These are phyloP conservation scores for Xylaria sp. DNA, from an alignment of 2,329 filamentous ascomycete species.

Conservation along the genomic window DNA sequence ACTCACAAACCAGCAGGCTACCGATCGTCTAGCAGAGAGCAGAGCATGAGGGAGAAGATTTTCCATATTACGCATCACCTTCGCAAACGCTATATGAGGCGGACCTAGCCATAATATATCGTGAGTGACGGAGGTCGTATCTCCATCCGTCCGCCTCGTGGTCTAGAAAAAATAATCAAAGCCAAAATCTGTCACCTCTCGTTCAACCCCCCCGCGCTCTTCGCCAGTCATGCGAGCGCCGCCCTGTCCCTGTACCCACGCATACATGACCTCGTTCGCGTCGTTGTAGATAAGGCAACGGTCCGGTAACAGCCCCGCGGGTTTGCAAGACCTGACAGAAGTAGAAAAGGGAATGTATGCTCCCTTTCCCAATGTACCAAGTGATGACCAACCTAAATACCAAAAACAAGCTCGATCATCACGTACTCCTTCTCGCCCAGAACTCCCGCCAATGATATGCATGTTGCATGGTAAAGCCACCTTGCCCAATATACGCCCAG, in stretches of 20 bases:
- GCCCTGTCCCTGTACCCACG: neutral
- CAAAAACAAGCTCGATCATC: conserved; percentile 26
- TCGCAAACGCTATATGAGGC: conserved; percentile 10
- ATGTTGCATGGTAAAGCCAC: conserved; percentile 32
- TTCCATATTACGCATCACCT: conserved; percentile 18
- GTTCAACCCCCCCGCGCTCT: neutral
- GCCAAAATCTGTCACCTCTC: conserved; percentile 13
- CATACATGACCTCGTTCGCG: conserved; percentile 1
- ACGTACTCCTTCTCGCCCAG: conserved; percentile 31
- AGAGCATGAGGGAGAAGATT: neutral
- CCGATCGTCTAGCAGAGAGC: neutral
- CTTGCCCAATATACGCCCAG: conserved; percentile 37
- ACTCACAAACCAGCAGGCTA: too few species aligned
- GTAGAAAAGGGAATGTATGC: neutral
- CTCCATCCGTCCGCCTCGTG: conserved; percentile 3
- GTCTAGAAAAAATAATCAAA: conserved; percentile 22
- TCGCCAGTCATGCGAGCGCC: conserved; percentile 1
- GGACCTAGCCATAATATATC: conserved; percentile 19
- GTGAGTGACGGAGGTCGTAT: neutral
- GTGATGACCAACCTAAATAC: conserved; percentile 26
- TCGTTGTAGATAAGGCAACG: neutral
- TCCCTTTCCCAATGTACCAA: conserved; percentile 10
- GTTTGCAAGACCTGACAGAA: neutral
- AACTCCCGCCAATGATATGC: conserved; percentile 41
- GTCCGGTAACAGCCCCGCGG: neutral